These are phyloP conservation scores for Brassica hybrid DNA, from an alignment of 441 rosid genomes.

Conservation along the genomic window DNA sequence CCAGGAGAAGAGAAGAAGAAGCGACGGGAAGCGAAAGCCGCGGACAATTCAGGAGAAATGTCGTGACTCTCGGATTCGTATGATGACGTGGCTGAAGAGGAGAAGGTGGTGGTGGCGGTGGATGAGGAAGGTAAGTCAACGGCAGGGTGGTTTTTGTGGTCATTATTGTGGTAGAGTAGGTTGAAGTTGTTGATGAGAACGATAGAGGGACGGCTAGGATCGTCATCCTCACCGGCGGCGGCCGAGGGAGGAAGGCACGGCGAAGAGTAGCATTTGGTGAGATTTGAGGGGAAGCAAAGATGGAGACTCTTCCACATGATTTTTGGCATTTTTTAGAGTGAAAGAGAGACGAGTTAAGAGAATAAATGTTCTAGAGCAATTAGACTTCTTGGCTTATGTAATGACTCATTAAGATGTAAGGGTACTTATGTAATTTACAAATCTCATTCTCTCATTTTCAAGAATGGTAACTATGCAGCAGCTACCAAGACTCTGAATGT, in stretches of 20 bases:
- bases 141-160: slow-evolving; percentile 12
- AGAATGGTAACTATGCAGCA: slow-evolving; percentile 21
- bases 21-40: slow-evolving; percentile 74
- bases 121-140: slow-evolving; percentile 41
- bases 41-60: slow-evolving; percentile 57
- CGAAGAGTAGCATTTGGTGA: slow-evolving; percentile 37
- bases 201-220: slow-evolving; percentile 40
- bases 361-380: slow-evolving; percentile 12
- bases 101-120: slow-evolving; percentile 26
- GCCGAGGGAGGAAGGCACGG: slow-evolving; percentile 47
- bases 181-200: slow-evolving; percentile 57
- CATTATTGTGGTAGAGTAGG: slow-evolving; percentile 53
- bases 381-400: slow-evolving; percentile 14
- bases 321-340: slow-evolving; percentile 47
- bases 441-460: slow-evolving; percentile 22
- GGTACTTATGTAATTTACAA: slow-evolving; percentile 13
- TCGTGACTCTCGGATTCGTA: slow-evolving; percentile 41
- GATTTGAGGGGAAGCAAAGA: slow-evolving; percentile 60
- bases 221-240: slow-evolving; percentile 31
- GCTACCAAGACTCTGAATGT: slow-evolving; percentile 31
- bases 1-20: slow-evolving; percentile 95
- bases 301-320: slow-evolving; percentile 58
- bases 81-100: slow-evolving; percentile 40
- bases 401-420: slow-evolving; percentile 14
- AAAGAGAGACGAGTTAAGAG: background rate